These are phyloP conservation scores for Camptophora hylomeconis DNA, from an alignment of 2,329 filamentous ascomycete genomes.

Conservation along the genomic window DNA sequence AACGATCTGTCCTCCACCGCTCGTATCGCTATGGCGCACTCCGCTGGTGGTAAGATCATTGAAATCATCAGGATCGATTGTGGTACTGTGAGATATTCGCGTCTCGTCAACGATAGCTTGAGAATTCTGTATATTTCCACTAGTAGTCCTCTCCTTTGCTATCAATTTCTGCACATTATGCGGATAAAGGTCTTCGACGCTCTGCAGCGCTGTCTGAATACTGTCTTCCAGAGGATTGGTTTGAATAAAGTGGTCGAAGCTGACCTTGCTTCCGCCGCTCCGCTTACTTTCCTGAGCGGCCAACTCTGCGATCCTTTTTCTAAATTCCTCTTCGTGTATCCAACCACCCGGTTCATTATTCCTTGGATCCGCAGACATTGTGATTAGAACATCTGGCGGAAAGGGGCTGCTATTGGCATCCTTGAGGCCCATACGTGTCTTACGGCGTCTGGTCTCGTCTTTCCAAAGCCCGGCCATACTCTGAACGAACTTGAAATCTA, in stretches of 20 bases:
- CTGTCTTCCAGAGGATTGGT: conserved; percentile 38
- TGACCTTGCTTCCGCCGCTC: conserved; percentile 30
- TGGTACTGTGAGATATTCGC: too few relatives aligned
- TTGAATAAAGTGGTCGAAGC: conserved; percentile 55
- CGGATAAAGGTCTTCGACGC: conserved; percentile 77
- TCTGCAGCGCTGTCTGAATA: conserved; percentile 67
- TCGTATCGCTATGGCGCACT: neutral
- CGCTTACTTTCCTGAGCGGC: conserved; percentile 49
- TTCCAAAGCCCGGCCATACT: conserved; percentile 92
- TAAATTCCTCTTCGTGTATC: conserved; percentile 84
- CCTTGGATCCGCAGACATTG: conserved; percentile 75
- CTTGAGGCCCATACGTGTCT: conserved; percentile 52
- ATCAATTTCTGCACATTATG: conserved; percentile 37
- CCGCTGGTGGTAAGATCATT: neutral
- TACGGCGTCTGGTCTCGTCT: conserved; percentile 72
- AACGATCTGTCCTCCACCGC: neutral
- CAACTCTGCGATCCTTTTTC: conserved; percentile 49
- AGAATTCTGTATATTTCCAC: conserved; percentile 4
- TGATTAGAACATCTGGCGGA: conserved; percentile 64
- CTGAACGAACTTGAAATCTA: conserved; percentile 69
- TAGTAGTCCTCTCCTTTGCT: neutral
- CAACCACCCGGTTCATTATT: conserved; percentile 63
- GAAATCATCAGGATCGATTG: too few relatives aligned
- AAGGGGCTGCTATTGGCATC: conserved; percentile 63
- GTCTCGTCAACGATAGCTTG: conserved; percentile 9